Evolutionary conservation across 2,329 filamentous ascomycete species (phyloP), one percentile per base, ranked within the genome.

Genomic region (Neofusicoccum ribis): DNA sequence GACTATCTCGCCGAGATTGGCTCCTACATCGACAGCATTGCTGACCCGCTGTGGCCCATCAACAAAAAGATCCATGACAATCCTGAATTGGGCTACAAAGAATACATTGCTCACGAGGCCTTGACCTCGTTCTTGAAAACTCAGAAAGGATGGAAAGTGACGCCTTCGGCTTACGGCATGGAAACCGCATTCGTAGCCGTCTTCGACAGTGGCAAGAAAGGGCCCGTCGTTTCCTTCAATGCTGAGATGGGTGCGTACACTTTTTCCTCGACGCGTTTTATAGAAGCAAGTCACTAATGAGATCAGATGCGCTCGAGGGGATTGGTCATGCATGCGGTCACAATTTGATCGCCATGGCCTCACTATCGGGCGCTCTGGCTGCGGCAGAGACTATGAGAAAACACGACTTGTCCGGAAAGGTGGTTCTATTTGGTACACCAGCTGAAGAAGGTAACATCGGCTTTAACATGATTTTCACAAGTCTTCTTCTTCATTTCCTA

Each of bases 121-220:
- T 73, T 87, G 58, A 84, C 82, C 0, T 74, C 76, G 5, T 86
- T 83, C 66, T 75, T 85, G 71, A 72, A 72, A 14, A 73, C 70
- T 14, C 78, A 77, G 59, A 59, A 74, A 14, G 81, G 78, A 41
- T 86, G 84, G 84, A 75, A 79, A 36, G 83, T 87, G 31, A 84
- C 78, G 1, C 77, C 78, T 1, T 83, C 82, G 1, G 83, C 82
- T 0, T 85, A 84, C 67, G 81, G 79, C 8, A 77, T 86, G 67
- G 75, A 77, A 39, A 86, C 84, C 2, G 84, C 84, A 12, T 86
- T 84, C 77, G 78, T 81, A 31, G 84, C 83, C 3, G 79, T 81
- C 1, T 84, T 77, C 65, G 80, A 83, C 64, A 82, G 76, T 60
- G 79, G 80, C 11, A 78, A 70, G 59, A 72, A 76, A n/a, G 83